Evolutionary conservation across 2,329 filamentous ascomycete genomes (phyloP).

Genomic region (Aspergillus aculeatus): DNA sequence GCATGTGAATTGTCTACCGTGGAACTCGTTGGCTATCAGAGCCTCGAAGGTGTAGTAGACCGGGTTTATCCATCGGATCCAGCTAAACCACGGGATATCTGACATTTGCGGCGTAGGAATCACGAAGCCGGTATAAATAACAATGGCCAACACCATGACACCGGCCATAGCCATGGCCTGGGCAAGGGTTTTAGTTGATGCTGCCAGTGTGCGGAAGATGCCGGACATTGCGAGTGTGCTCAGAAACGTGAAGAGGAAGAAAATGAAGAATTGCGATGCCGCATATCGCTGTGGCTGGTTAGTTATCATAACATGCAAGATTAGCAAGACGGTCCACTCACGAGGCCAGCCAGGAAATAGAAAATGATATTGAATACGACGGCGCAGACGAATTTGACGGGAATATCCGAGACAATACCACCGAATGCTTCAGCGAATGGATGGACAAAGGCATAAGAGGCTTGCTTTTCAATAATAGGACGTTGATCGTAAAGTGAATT

Average conservation of each 20-base stretch:
- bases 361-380: constrained; percentile 76
- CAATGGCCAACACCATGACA: constrained; percentile 54
- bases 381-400: constrained; percentile 73
- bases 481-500: constrained; percentile 84
- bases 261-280: constrained; percentile 59
- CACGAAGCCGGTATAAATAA: constrained; percentile 68
- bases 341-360: constrained; percentile 83
- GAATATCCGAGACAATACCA: constrained; percentile 82
- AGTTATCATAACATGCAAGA: constrained; percentile 1
- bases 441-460: constrained; percentile 84
- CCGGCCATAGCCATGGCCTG: constrained; percentile 61
- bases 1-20: constrained; percentile 58
- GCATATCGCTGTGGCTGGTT: constrained; percentile 32
- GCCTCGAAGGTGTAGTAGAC: constrained; percentile 65
- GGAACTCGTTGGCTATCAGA: constrained; percentile 58
- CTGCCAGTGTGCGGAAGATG: constrained; percentile 60
- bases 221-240: constrained; percentile 59
- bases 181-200: constrained; percentile 60
- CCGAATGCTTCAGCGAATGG: constrained; percentile 82
- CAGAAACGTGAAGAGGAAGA: constrained; percentile 60
- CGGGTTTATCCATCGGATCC: constrained; percentile 67
- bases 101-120: constrained; percentile 58
- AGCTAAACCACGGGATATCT: constrained; percentile 60
- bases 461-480: constrained; percentile 89
- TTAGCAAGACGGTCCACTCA: constrained; percentile 15